Evolutionary conservation across 139 green algal genomes (phyloP).

Genomic region (Tetradesmus obliquus): DNA sequence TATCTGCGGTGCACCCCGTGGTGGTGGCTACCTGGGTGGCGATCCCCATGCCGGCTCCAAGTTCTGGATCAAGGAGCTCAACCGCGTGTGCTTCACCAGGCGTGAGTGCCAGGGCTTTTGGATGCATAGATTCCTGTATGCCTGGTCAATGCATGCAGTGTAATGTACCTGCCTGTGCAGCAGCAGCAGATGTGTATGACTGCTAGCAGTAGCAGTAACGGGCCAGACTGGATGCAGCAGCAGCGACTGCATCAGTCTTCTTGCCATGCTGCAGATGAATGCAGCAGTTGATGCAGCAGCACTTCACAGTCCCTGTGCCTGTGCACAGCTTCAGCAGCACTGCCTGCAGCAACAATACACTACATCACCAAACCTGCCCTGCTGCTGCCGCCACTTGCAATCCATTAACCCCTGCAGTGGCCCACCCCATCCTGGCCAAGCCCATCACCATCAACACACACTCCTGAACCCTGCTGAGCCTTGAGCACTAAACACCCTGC

Average conservation of each 20-base stretch:
- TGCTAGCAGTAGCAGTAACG: no score
- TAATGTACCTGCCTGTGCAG: no score
- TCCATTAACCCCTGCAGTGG: background rate
- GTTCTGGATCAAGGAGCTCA: slow-evolving; percentile 6
- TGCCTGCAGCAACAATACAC: background rate
- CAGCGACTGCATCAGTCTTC: no score
- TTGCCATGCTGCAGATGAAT: no score
- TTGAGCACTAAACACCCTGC: background rate
- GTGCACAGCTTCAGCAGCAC: background rate
- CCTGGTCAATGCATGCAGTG: no score
- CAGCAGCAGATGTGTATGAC: no score
- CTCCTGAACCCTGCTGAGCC: no score
- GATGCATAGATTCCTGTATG: background rate
- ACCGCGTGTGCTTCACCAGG: slow-evolving; percentile 15
- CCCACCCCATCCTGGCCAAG: background rate
- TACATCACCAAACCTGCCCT: background rate
- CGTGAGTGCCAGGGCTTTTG: slow-evolving; percentile 6
- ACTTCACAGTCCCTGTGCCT: no score
- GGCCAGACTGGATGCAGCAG: no score
- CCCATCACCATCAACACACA: background rate
- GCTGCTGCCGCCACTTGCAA: background rate
- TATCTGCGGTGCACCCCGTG: background rate
- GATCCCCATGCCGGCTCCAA: slow-evolving; percentile 21
- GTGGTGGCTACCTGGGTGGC: slow-evolving; percentile 19
- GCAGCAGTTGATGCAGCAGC: background rate